These are phyloP conservation scores for Fusarium fracticaudum DNA, from an alignment of 2,329 filamentous ascomycete genomes.

Conservation along the genomic window DNA sequence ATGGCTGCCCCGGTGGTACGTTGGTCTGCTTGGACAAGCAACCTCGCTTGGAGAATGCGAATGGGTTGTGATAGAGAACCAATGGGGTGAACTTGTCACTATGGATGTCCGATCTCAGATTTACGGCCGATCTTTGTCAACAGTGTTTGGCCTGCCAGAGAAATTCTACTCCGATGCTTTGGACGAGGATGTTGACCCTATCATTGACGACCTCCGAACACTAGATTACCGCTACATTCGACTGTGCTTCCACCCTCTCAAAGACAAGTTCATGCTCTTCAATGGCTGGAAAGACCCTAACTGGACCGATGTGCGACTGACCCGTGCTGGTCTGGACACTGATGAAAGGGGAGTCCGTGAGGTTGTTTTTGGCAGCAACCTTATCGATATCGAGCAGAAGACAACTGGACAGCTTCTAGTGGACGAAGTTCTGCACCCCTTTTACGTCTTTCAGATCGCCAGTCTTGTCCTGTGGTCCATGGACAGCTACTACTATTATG, in stretches of 20 bases:
- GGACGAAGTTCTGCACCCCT: conserved; percentile 96
- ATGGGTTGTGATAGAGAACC: conserved; percentile 97
- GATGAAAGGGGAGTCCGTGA: conserved; percentile 88
- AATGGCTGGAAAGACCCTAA: conserved; percentile 94
- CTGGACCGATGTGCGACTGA: conserved; percentile 81
- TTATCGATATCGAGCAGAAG: conserved; percentile 95
- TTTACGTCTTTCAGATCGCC: conserved; percentile 97
- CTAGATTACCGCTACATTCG: conserved; percentile 95
- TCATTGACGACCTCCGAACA: conserved; percentile 77
- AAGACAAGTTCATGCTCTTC: conserved; percentile 87
- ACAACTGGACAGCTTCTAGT: conserved; percentile 82
- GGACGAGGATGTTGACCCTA: conserved; percentile 75
- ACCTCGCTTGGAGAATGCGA: conserved; percentile 77
- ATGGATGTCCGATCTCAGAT: conserved; percentile 68
- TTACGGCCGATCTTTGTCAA: conserved; percentile 66
- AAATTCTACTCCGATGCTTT: conserved; percentile 66
- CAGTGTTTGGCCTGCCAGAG: conserved; percentile 73
- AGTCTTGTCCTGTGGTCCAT: conserved; percentile 94
- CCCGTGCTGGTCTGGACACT: conserved; percentile 83
- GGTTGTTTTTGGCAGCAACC: conserved; percentile 86
- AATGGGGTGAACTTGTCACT: conserved; percentile 93
- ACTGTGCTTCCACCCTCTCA: conserved; percentile 88
- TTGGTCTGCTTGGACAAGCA: conserved; percentile 76
- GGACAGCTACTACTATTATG: conserved; percentile 98
- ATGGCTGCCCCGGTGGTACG: conserved; percentile 90